These are phyloP conservation scores for Paxillus rubicundulus DNA, from an alignment of 768 basidiomycete species.

Conservation along the genomic window DNA sequence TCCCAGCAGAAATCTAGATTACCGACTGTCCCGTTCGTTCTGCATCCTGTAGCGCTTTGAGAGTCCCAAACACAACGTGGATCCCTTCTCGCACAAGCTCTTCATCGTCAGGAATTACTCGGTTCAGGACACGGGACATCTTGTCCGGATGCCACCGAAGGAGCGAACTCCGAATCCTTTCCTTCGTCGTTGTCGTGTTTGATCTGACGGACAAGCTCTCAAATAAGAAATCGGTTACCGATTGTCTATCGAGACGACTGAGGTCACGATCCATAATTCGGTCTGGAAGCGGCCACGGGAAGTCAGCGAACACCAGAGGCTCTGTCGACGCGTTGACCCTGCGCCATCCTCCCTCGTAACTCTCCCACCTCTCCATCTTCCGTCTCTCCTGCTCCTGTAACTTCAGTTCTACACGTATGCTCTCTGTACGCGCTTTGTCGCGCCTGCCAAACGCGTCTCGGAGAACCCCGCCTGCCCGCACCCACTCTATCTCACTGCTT, in stretches of 20 bases:
- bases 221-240: constrained; percentile 51
- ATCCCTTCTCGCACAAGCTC: constrained; percentile 47
- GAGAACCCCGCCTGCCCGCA: constrained; percentile 54
- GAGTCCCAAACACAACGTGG: constrained; percentile 38
- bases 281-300: constrained; percentile 59
- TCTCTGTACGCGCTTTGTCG: constrained; percentile 49
- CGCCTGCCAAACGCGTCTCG: constrained; percentile 48
- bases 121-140: constrained; percentile 42
- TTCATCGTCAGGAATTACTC: constrained; percentile 44
- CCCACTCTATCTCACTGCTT: constrained; percentile 58
- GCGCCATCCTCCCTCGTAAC: constrained; percentile 54
- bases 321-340: constrained; percentile 31
- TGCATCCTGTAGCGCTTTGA: constrained; percentile 34
- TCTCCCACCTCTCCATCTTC: constrained; percentile 45
- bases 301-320: constrained; percentile 44
- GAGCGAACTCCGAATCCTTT: constrained; percentile 56
- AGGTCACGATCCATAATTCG: constrained; percentile 18
- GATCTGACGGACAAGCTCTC: constrained; percentile 42
- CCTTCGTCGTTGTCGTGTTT: constrained; percentile 43
- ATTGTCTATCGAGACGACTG: constrained; percentile 35
- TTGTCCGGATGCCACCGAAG: constrained; percentile 73
- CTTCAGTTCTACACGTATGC: constrained; percentile 46
- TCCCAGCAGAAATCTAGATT: neutral
- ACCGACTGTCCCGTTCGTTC: constrained; percentile 22
- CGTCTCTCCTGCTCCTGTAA: constrained; percentile 42